Percentiles rank a stretch among this genome's conserved stretches.
These are phyloP conservation scores for Lyophyllum decastes DNA, from an alignment of 768 basidiomycete genomes.

Conservation along the genomic window DNA sequence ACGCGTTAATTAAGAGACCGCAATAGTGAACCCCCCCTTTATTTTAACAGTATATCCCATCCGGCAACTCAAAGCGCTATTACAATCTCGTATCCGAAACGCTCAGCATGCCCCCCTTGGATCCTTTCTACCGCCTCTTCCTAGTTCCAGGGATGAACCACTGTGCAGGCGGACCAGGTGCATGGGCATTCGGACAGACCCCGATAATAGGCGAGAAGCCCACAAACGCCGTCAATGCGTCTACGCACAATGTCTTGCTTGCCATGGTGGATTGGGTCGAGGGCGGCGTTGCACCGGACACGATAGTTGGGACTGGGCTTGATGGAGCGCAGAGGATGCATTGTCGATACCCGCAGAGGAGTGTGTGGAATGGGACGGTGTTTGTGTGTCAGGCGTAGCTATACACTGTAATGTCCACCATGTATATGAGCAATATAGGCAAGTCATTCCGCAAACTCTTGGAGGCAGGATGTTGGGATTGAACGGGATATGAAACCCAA, in stretches of 20 bases:
- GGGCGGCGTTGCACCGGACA: slow-evolving; percentile 3
- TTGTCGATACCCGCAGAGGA: background rate
- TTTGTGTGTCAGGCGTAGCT: background rate
- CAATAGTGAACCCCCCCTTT: background rate
- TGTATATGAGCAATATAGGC: no score
- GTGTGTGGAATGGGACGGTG: background rate
- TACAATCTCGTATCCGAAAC: background rate
- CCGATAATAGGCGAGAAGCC: no score
- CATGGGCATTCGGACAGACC: slow-evolving; percentile 8
- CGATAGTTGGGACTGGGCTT: background rate
- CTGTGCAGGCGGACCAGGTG: background rate
- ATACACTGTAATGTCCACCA: background rate
- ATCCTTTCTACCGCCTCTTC: slow-evolving; percentile 1
- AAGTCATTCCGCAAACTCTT: no score
- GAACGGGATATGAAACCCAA: no score
- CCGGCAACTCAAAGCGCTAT: background rate
- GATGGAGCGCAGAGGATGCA: background rate
- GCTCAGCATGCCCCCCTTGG: background rate
- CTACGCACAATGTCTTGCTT: slow-evolving; percentile 11
- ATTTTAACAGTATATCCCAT: background rate
- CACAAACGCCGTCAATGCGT: slow-evolving; percentile 7
- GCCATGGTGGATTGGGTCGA: slow-evolving; percentile 17
- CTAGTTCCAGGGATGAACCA: background rate
- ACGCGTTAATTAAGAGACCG: no score
- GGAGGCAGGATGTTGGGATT: no score